Base-by-base conservation (phyloP, 2,329 filamentous ascomycete species). In the Camillea tinctor region DNA sequence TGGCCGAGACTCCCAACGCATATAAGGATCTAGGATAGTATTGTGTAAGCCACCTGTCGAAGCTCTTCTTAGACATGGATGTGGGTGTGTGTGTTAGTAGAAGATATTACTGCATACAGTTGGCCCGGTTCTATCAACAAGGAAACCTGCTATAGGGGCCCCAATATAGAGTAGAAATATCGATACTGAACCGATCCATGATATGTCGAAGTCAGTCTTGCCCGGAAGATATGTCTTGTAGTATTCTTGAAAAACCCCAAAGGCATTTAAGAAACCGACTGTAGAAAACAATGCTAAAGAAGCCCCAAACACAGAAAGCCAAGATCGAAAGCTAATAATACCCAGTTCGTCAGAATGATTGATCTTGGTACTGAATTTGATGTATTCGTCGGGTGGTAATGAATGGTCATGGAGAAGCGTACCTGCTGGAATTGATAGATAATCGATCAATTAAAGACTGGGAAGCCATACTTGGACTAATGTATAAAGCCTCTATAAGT, bases 211-310 rank as follows among this genome's bases (percentile, higher is more conserved):
- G 8, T 63, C 58, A 0, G 69, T 68, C 15, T 71, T 63, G 9
- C 60, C 30, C 0, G 59, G 54, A 2, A 74, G 63, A 11, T 62
- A 57, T 1, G 60, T 55, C 19, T 55, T 55, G 55, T 74, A 75
- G 60, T 75, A 73, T 60, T 70, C 60, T 59, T 75, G 69, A 57
- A 74, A 75, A 2, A 74, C 68, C 3, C 74, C 73, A 52, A 74
- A 75, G 20, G 71, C 70, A 48, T 75, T 75, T 50, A 74, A 54
- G 57, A 69, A 73, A 17, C 74, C 74, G 11, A 74, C 69, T 3
- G 68, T 70, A 62, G 66, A 72, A 30, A 72, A 74, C 7, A 72
- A 59, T 2, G 62, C 60, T 9, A 68, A 23, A 7, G 54, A 64
- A 26, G 64, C 66, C 2, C 67, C 67, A 2, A 55, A 53, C 11